Evolutionary conservation across 306 rosid species (phyloP), one percentile per base, ranked within the genome.

Genomic region (Sechiopsis laciniata): DNA sequence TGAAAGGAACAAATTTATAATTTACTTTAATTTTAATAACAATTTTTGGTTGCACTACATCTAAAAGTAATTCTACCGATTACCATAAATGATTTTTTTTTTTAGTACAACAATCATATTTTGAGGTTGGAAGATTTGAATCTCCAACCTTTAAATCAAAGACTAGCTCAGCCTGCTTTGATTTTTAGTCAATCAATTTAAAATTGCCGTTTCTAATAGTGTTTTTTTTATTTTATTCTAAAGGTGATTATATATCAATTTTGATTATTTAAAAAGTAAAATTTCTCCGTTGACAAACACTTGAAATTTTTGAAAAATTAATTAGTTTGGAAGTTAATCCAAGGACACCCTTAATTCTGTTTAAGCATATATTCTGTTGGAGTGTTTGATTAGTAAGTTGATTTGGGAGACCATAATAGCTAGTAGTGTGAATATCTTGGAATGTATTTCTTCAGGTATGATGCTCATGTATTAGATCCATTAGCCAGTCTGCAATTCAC

Each of bases 401-500:
- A 40, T 65, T 65, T 65, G 29, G 2, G 7, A 65, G 10, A 3
- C 14, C 22, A 42, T 17, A 32, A 4, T 10, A 8, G 11, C 16
- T 15, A 64, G 9, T 56, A 20, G 10, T 20, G 79, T 67, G 37
- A 37, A 56, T 74, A 48, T 76, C 59, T 16, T 53, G 76, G 21
- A 5, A 70, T 71, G 69, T 75, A 53, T 64, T 56, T 79, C 40
- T 78, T 52, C 75, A 90, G 96, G 81, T 93, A 87, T 61, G 97
- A 93, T 54, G 98, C 89, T 22, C 98, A 93, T 73, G 98, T 87
- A 63, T 80, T 93, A 81, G 98, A 93, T 85, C 89, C 94, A 21
- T 83, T 90, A 4, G 98, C 94, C 6, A 85, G 75, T 80, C 83
- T 93, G 73, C 97, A 88, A 78, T 89, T 82, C 64, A 93, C 98